Base-by-base conservation (phyloP, 176 grass and related monocot species). In the Zizania latifolia region DNA sequence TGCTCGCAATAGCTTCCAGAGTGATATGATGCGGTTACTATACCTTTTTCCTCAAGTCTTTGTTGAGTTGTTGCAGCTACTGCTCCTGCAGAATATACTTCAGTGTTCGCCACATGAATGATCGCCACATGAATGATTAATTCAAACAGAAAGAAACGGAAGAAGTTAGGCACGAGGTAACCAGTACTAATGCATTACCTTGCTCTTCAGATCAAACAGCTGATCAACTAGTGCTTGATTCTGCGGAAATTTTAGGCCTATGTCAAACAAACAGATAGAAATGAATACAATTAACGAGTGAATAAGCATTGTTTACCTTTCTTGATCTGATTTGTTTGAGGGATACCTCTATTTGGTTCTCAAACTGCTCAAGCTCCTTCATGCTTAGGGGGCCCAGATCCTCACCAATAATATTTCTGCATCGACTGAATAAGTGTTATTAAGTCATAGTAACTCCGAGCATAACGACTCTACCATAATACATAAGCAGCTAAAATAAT, bases 341-440 rank as follows among this genome's bases (percentile, higher is more conserved):
- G 34, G 90, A 93, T 40, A 37, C 30, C 38, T 97, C 90, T 54
- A 97, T 81, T 71, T 93, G 88, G 58, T 87, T 89, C 70, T 93
- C 94, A 70, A 97, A 86, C 55, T 82, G 83, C 36, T 93, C 88
- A 35, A 97, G 90, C 32, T 97, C 90, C 73, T 90, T 85, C 26
- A 87, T 79, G 69, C 85, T 87, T 58, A 97, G 87, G 74, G 78
- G 74, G 3, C 77, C 85, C 74, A 97, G 81, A 48, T 93, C 90
- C 37, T 93, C 94, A 26, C 94, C 88, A 73, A 97, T 88, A 74
- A 97, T 85, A 76, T 97, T 97, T 86, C 87, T 97, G 71, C 24
- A 70, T 62, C 1, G 26, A 28, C 48, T 41, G 29, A 40, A 9
- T 0, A 2, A 8, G 43, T 32, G 24, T 3, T 23, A 43, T 8